phyloP scores from a whole-genome alignment of 2,329 filamentous ascomycete genomes.

The Aspergillus sp. region DNA sequence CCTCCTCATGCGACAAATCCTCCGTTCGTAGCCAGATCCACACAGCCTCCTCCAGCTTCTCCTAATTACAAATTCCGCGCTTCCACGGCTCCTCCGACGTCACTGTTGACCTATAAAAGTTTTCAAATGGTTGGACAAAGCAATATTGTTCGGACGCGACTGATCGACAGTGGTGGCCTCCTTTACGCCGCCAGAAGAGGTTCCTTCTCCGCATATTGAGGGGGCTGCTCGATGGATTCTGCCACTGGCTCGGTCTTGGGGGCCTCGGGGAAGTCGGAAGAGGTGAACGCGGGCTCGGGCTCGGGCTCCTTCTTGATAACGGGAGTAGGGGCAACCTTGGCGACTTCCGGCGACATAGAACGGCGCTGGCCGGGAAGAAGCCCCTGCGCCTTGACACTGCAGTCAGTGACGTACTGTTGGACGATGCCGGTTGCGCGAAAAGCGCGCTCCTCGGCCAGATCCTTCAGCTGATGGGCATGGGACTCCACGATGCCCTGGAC shows the following conservation, averaged over 20 bases:
- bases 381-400: slow-evolving; percentile 61
- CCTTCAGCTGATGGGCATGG: slow-evolving; percentile 60
- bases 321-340: slow-evolving; percentile 24
- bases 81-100: not conserved
- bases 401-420: slow-evolving; percentile 60
- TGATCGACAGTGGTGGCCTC: not conserved
- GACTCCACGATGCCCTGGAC: slow-evolving; percentile 54
- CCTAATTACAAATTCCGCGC: not conserved
- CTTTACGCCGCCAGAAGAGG: slow-evolving; percentile 34
- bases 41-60: not conserved
- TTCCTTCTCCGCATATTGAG: slow-evolving; percentile 31
- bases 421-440: slow-evolving; percentile 57
- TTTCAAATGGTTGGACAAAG: not conserved
- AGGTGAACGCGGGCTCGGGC: slow-evolving; percentile 40
- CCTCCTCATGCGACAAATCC: slow-evolving; percentile 9
- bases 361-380: slow-evolving; percentile 44
- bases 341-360: slow-evolving; percentile 33
- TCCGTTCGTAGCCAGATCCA: slow-evolving; percentile 1
- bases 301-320: slow-evolving; percentile 36
- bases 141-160: not conserved
- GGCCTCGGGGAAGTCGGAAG: slow-evolving; percentile 52
- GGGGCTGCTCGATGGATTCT: slow-evolving; percentile 24
- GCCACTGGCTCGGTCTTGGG: slow-evolving; percentile 40
- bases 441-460: slow-evolving; percentile 61
- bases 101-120: not conserved